These are phyloP conservation scores for Tulasnella sp. DNA, from an alignment of 768 basidiomycete species.

Conservation along the genomic window DNA sequence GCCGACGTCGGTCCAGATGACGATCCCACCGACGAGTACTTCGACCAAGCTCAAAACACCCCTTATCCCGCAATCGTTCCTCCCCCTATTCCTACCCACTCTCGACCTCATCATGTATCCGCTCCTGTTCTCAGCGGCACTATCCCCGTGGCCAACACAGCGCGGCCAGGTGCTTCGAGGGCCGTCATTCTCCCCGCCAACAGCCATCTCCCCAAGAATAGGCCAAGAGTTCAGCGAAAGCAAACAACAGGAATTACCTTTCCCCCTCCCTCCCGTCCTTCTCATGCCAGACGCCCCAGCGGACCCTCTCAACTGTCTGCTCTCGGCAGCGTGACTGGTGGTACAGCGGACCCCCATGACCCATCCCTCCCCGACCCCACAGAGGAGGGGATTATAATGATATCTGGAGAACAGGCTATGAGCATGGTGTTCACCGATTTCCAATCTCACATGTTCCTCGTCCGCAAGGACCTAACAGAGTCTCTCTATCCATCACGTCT, in stretches of 20 bases:
- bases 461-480: slow-evolving; percentile 14
- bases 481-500: slow-evolving; percentile 13
- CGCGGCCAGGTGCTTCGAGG: neutral
- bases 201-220: neutral
- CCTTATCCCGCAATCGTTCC: neutral
- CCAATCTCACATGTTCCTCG: slow-evolving; percentile 3
- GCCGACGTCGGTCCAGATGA: neutral
- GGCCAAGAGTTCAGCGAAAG: neutral
- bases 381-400: slow-evolving; percentile 15
- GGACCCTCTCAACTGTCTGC: slow-evolving; percentile 3
- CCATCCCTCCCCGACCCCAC: slow-evolving; percentile 9
- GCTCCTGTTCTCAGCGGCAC: neutral
- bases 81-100: slow-evolving; percentile 10
- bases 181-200: slow-evolving; percentile 1
- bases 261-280: slow-evolving; percentile 6
- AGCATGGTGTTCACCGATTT: slow-evolving; percentile 16
- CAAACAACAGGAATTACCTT: neutral
- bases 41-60: slow-evolving; percentile 2
- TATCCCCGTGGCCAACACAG: slow-evolving; percentile 3
- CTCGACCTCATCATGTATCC: slow-evolving; percentile 8
- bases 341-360: slow-evolving; percentile 3
- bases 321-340: neutral
- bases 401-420: slow-evolving; percentile 9
- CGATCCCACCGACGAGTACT: neutral
- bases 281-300: slow-evolving; percentile 6